Percentiles rank a stretch among this genome's conserved stretches.
Conservation (phyloP, 2,329 filamentous ascomycete genomes). For the Pseudocercospora fuligena region DNA sequence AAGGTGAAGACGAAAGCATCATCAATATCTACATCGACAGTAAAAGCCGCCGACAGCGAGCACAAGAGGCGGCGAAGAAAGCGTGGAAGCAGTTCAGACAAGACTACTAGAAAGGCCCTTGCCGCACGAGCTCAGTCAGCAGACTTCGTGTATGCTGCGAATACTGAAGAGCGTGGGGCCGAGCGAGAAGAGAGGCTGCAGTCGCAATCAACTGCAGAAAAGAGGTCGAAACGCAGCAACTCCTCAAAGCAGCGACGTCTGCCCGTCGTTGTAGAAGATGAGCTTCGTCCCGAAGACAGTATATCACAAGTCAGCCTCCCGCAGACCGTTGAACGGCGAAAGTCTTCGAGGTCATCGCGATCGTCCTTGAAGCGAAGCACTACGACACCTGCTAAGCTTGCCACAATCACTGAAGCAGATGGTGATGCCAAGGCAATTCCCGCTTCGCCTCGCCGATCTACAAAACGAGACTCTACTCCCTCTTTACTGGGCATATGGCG, state of each 20-base stretch:
- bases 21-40: conserved; percentile 15
- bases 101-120: conserved; percentile 7
- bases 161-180: not conserved
- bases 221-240: conserved; percentile 13
- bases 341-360: conserved; percentile 9
- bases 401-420: conserved; percentile 29
- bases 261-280: conserved; percentile 24
- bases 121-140: conserved; percentile 4
- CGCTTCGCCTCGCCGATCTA: conserved; percentile 19
- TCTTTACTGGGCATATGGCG: conserved; percentile 31
- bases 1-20: conserved; percentile 7
- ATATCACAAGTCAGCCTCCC: conserved; percentile 36
- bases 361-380: conserved; percentile 28
- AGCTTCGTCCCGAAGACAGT: conserved; percentile 40
- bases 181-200: not conserved
- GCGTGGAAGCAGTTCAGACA: conserved; percentile 17
- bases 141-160: conserved; percentile 24
- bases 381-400: conserved; percentile 31
- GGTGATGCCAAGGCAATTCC: conserved; percentile 34
- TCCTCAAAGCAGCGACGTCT: conserved; percentile 20
- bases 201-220: not conserved
- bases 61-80: conserved; percentile 16
- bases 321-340: conserved; percentile 15
- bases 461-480: conserved; percentile 35
- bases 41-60: conserved; percentile 14